Evolutionary conservation across 345 rosid species (phyloP).

Genomic region (Odontarrhena argentea): DNA sequence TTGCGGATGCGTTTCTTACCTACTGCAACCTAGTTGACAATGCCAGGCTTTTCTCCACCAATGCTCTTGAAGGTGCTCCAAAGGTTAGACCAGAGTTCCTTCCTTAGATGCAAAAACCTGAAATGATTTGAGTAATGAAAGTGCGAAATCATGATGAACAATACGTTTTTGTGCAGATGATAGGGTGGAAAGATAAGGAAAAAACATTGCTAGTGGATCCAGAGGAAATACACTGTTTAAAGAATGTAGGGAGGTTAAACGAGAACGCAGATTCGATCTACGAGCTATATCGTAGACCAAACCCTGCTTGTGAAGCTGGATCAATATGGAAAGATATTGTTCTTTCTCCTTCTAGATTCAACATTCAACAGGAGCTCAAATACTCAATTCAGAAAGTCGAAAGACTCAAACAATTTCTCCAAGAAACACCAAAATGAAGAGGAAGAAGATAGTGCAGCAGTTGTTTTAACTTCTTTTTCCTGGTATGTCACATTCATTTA

Average conservation of each 20-base stretch:
- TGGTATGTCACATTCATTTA: slow-evolving; percentile 34
- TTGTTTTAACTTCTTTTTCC: slow-evolving; percentile 30
- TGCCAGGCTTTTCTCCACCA: slow-evolving; percentile 88
- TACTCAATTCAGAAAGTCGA: slow-evolving; percentile 73
- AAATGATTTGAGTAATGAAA: slow-evolving; percentile 5
- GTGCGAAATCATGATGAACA: slow-evolving; percentile 23
- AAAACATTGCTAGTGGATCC: slow-evolving; percentile 90
- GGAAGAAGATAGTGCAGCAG: neutral
- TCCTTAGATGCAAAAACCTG: neutral
- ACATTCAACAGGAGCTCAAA: slow-evolving; percentile 78
- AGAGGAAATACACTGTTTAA: slow-evolving; percentile 73
- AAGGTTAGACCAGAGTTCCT: slow-evolving; percentile 50
- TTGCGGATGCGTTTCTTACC: slow-evolving; percentile 78
- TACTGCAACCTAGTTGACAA: slow-evolving; percentile 85
- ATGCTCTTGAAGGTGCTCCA: slow-evolving; percentile 81
- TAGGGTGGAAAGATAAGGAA: slow-evolving; percentile 96
- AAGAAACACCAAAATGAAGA: slow-evolving; percentile 33
- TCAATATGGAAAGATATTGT: slow-evolving; percentile 97
- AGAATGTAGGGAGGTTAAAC: slow-evolving; percentile 65
- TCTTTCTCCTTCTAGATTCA: slow-evolving; percentile 80
- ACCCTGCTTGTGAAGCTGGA: slow-evolving; percentile 70
- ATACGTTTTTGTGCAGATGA: slow-evolving; percentile 58
- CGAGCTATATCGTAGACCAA: slow-evolving; percentile 69
- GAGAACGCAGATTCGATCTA: slow-evolving; percentile 82
- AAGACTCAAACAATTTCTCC: slow-evolving; percentile 43